A percentile compares a stretch with the other conserved stretches of the same genome.
These are phyloP conservation scores for Neurospora sp. DNA, from an alignment of 495 filamentous ascomycete genomes.

Conservation along the genomic window DNA sequence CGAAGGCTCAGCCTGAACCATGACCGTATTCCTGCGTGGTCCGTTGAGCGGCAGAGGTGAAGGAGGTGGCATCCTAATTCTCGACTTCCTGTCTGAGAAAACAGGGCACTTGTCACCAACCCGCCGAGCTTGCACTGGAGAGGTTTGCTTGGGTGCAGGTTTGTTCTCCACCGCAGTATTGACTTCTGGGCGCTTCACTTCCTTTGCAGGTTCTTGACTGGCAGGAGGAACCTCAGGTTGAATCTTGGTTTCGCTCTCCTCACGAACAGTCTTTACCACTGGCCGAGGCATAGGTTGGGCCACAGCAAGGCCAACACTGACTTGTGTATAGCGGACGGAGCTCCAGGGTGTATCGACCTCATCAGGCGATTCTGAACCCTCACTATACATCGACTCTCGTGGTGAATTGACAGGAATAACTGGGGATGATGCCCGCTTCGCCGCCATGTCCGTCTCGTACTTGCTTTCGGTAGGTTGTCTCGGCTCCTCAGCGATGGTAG, in stretches of 20 bases:
- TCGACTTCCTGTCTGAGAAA: conserved; percentile 38
- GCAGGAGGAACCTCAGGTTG: background rate
- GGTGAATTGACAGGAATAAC: conserved; percentile 12
- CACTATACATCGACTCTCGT: background rate
- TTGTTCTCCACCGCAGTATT: background rate
- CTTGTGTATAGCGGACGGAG: conserved; percentile 30
- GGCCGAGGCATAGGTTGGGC: background rate
- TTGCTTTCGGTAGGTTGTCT: background rate
- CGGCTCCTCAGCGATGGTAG: conserved; percentile 26
- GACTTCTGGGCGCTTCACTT: background rate
- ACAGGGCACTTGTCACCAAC: conserved; percentile 43
- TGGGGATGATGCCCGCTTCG: conserved; percentile 30
- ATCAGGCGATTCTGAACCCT: conserved; percentile 6
- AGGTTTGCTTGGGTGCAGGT: conserved; percentile 5
- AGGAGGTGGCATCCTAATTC: conserved; percentile 36
- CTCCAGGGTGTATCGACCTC: conserved; percentile 31
- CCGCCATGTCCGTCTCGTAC: conserved; percentile 9
- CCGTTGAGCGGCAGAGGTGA: conserved; percentile 35
- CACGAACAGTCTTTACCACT: background rate
- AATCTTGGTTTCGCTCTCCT: background rate
- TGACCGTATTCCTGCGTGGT: conserved; percentile 19
- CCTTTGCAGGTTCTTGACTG: background rate
- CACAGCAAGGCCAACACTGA: conserved; percentile 24
- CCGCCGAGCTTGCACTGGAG: conserved; percentile 36
- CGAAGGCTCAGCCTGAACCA: conserved; percentile 34